Base-by-base conservation (phyloP, 805 yeast species). In the Kodamaea neixiangensis region DNA sequence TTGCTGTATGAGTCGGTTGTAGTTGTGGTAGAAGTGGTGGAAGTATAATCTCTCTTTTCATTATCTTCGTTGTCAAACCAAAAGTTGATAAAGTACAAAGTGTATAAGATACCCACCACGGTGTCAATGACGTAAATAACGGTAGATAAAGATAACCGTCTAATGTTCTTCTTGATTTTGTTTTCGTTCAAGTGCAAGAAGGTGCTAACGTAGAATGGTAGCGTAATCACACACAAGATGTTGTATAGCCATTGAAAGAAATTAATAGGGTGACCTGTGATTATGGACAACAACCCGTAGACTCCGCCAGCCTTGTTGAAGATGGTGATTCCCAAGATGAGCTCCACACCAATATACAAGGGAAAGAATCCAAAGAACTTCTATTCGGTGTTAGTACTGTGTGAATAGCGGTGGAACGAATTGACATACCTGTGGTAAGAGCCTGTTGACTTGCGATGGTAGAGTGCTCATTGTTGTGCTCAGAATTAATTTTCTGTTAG, bases 251-350 rank as follows among this genome's bases (percentile, higher is more conserved):
- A 88, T 64, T 93, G 97, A 71, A 87, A 72, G 53, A 85, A 80
- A 53, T 83, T 85, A 49, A 92, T 76, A 1, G 94, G 94, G 63
- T 92, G 97, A 1, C 97, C 94, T 0, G 97, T 92, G 61, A 93
- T 79, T 20, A 93, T 66, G 0, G 97, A 91, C 18, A 91, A 72
- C 33, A 93, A 73, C 22, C 97, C 99, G 67, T 86, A 93, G 17
- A 84, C 75, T 7, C 98, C 97, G 52, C 96, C 84, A 57, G 92
- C 89, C 65, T 92, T 92, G 72, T 93, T 93, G 55, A 92, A 76
- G 34, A 91, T 79, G 13, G 92, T 87, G 34, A 88, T 75, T 1
- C 89, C 86, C 4, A 91, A 75, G 17, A 87, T 81, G 1, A 89
- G 66, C 66, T 93, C 98, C 19, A 91, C 96, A 11, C 97, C 98